A percentile compares a stretch with the other conserved stretches of the same genome.
These are phyloP conservation scores for Elaeagnus macrophylla DNA, from an alignment of 306 rosid genomes.

Conservation along the genomic window DNA sequence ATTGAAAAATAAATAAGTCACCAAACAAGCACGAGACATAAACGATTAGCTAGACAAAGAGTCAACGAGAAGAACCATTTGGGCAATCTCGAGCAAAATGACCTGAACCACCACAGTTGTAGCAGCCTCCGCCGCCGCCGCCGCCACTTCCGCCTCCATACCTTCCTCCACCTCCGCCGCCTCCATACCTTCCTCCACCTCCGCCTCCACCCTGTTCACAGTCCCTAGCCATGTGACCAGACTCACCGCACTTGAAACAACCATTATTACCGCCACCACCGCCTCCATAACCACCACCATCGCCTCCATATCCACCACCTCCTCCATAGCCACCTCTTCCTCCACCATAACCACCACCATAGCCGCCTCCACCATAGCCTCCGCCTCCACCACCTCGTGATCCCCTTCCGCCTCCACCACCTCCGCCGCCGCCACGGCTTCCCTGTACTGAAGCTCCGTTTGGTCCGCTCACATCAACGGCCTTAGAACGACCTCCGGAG, in stretches of 20 bases:
- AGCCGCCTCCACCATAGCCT: background rate
- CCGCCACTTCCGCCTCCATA: constrained; percentile 30
- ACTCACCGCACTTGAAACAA: constrained; percentile 50
- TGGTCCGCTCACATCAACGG: constrained; percentile 77
- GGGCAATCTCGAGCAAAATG: constrained; percentile 58
- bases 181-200: constrained; percentile 12
- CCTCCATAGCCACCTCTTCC: constrained; percentile 18
- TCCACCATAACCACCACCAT: constrained; percentile 10
- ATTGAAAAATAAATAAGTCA: too few relatives aligned
- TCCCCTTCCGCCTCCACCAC: constrained; percentile 21
- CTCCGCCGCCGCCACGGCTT: constrained; percentile 30
- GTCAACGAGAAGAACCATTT: background rate
- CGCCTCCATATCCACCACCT: too few relatives aligned
- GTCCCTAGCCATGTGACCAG: constrained; percentile 38
- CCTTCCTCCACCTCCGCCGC: constrained; percentile 25
- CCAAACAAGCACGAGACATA: too few relatives aligned
- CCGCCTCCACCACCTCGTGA: constrained; percentile 7
- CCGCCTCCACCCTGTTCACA: constrained; percentile 26
- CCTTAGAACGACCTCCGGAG: constrained; percentile 61
- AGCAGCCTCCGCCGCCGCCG: constrained; percentile 40
- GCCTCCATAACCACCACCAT: too few relatives aligned
- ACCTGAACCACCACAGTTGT: constrained; percentile 43
- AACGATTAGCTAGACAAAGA: too few relatives aligned
- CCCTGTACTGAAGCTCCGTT: constrained; percentile 52
- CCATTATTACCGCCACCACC: constrained; percentile 16